Base-by-base conservation (phyloP, 192 early-diverging fungal species). In the Linnemannia exigua region DNA sequence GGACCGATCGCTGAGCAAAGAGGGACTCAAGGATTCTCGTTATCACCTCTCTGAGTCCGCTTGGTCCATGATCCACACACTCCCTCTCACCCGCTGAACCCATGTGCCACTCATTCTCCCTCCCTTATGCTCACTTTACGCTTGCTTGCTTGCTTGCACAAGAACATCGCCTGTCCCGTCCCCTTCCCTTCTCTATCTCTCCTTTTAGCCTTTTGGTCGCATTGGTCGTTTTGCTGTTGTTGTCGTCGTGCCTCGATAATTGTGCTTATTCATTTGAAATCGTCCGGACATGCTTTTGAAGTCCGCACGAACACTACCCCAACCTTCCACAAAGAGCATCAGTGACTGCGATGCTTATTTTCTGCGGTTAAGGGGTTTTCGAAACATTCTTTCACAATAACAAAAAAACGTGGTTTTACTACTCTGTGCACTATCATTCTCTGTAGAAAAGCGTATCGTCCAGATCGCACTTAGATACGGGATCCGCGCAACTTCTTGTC, bases 401-500 rank as follows among this genome's bases (percentile, higher is more conserved):
- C 12, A 63, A 63, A 25, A 63, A 31, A 63, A n/a, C n/a, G n/a
- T n/a, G 12, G 9, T 31, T 61, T 22, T 63, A 63, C 11, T 38
- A 61, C 12, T 20, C 68, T 1, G 1, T 70, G 37, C 37, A 70
- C 68, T 70, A 38, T 38, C 41, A 3, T 69, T 2, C 37, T 31
- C 61, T 8, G 19, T 9, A 15, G 20, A 12, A 22, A 41, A 48
- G n/a, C 31, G 8, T n/a, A 67, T 25, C 35, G 67, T 31, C 41
- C 41, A 44, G 41, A 44, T 44, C 54, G n/a, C 15, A 31, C 72
- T 83, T 90, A 89, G 51, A 96, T 82, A 72, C 93, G 92, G 80
- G 92, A 94, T 25, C 90, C 89, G 20, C 92, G 72, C 33, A 88
- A 79, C 88, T 89, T 93, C 72, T 88, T 92, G 36, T 93, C 87